Evolutionary conservation across 176 grass and related monocot species (phyloP).

Genomic region (Carex cristatella): DNA sequence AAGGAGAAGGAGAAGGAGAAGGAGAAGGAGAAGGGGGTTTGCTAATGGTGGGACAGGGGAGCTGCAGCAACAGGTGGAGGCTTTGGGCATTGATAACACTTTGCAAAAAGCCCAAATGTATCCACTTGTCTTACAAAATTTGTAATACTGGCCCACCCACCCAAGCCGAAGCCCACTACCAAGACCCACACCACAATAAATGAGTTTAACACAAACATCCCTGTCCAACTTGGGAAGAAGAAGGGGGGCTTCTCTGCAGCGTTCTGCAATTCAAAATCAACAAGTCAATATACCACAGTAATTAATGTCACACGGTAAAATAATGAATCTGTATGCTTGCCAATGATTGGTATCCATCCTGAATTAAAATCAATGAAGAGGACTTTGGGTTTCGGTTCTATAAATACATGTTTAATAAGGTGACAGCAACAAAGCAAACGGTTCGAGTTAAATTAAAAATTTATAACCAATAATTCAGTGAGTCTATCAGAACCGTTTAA

Average conservation of each 20-base stretch:
- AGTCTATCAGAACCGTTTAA: too few relatives aligned
- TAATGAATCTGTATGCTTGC: neutral
- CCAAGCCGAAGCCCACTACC: slow-evolving; percentile 27
- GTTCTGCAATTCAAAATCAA: slow-evolving; percentile 20
- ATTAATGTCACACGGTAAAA: neutral
- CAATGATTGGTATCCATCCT: neutral
- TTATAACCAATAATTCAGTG: too few relatives aligned
- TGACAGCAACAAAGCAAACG: too few relatives aligned
- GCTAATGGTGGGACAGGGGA: slow-evolving; percentile 5
- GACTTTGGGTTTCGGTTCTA: too few relatives aligned
- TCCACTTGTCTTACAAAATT: slow-evolving; percentile 26
- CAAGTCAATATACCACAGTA: neutral
- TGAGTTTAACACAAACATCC: slow-evolving; percentile 16
- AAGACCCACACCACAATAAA: slow-evolving; percentile 28
- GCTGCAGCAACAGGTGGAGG: neutral
- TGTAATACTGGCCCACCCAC: slow-evolving; percentile 27
- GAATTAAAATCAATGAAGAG: too few relatives aligned
- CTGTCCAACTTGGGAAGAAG: slow-evolving; percentile 28
- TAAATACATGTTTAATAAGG: too few relatives aligned
- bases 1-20: too few relatives aligned
- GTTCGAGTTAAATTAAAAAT: too few relatives aligned
- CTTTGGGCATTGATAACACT: slow-evolving; percentile 31
- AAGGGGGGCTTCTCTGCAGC: slow-evolving; percentile 29
- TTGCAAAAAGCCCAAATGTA: slow-evolving; percentile 33
- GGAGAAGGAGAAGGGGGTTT: too few relatives aligned